Evolutionary conservation across 208 protist genomes (phyloP).

Genomic region (Trypanosoma theileri): DNA sequence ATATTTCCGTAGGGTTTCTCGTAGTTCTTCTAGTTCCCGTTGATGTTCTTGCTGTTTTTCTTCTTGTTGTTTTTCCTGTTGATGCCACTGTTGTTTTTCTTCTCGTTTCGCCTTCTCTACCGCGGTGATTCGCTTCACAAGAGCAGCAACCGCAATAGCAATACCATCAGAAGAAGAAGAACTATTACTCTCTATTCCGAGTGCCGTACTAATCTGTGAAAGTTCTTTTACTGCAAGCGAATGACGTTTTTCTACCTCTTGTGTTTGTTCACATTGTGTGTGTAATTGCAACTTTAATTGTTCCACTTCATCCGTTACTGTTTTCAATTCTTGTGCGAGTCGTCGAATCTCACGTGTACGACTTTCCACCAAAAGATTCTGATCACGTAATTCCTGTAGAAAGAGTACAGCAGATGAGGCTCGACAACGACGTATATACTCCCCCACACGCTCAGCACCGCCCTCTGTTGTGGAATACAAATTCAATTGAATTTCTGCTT

Average conservation of each 20-base stretch:
- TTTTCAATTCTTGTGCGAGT: conserved; percentile 10
- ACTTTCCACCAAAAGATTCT: neutral
- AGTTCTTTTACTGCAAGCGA: neutral
- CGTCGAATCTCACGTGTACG: conserved; percentile 6
- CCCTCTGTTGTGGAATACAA: too few relatives aligned
- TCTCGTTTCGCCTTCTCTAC: neutral
- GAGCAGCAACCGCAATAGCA: neutral
- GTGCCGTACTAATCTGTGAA: neutral
- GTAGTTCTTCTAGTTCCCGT: neutral
- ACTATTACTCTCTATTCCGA: neutral
- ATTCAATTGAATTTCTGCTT: conserved; percentile 14
- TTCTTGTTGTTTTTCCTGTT: neutral
- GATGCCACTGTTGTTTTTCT: neutral
- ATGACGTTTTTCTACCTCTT: neutral
- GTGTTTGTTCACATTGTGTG: neutral
- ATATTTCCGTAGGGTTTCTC: neutral
- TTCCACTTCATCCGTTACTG: neutral
- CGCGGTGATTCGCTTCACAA: neutral
- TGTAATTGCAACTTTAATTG: neutral
- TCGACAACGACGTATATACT: neutral
- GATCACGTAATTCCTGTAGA: conserved; percentile 9
- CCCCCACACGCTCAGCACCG: neutral
- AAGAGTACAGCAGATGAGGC: conserved; percentile 1
- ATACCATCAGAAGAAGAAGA: too few relatives aligned
- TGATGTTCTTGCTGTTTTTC: neutral